Conservation (phyloP, 2,329 filamentous ascomycete species). For the Aspergillus terreus region DNA sequence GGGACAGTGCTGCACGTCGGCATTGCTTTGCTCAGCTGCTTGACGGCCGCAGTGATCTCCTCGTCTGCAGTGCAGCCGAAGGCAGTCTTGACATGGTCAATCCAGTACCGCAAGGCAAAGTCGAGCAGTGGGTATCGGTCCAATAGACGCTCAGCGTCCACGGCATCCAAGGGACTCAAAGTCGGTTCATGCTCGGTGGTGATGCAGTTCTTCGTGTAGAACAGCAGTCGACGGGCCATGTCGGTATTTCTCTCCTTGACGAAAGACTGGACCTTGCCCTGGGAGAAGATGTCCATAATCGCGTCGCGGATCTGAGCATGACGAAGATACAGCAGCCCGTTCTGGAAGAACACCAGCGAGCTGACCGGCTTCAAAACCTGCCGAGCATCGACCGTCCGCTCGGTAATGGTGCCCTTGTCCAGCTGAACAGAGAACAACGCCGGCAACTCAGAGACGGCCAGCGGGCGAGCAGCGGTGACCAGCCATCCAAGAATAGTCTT, state of each 20-base stretch:
- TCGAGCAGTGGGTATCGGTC: conserved; percentile 43
- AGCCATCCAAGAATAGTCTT: conserved; percentile 37
- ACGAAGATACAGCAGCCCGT: conserved; percentile 33
- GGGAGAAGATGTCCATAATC: conserved; percentile 27
- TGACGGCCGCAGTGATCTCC: conserved; percentile 37
- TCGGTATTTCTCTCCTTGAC: conserved; percentile 35
- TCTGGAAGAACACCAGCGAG: conserved; percentile 31
- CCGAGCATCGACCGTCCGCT: conserved; percentile 23
- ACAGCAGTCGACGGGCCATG: conserved; percentile 28
- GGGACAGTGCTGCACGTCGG: conserved; percentile 44
- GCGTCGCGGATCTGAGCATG: conserved; percentile 32
- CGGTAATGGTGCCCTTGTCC: conserved; percentile 27
- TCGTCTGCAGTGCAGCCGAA: conserved; percentile 34
- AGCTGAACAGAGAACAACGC: conserved; percentile 27
- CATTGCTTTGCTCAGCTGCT: conserved; percentile 47
- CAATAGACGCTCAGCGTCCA: conserved; percentile 23
- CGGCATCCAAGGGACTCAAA: conserved; percentile 21
- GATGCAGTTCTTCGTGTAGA: conserved; percentile 31
- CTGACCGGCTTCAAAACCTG: conserved; percentile 26
- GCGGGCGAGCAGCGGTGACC: conserved; percentile 33
- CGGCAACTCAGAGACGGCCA: conserved; percentile 30
- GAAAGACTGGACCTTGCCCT: conserved; percentile 27
- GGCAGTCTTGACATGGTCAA: conserved; percentile 44
- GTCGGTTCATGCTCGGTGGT: conserved; percentile 31
- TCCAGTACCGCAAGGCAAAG: conserved; percentile 48